These are phyloP conservation scores for Fragilariopsis cylindrus DNA, from an alignment of 108 stramenopile genomes.

Conservation along the genomic window DNA sequence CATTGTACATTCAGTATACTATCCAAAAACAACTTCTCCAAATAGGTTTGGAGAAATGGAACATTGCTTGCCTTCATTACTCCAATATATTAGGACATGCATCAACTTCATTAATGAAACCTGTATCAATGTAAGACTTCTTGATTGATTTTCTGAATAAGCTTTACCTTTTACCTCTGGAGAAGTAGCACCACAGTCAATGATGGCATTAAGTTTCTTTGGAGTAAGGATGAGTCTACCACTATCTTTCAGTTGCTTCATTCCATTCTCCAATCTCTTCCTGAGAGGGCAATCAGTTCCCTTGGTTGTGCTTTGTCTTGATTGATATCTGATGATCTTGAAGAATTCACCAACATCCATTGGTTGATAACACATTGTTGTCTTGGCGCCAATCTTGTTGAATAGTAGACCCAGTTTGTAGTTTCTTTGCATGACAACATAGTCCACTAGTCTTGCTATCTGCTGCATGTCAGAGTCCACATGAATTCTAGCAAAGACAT, in stretches of 20 bases:
- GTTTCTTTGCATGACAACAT: too few relatives aligned
- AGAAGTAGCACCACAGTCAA: neutral
- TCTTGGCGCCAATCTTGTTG: conserved; percentile 12
- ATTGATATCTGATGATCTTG: neutral
- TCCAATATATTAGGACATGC: too few relatives aligned
- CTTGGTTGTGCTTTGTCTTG: neutral
- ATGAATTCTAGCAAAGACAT: neutral
- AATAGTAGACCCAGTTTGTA: neutral
- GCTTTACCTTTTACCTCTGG: neutral
- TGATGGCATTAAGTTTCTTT: neutral
- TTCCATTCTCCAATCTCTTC: neutral
- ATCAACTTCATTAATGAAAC: too few relatives aligned
- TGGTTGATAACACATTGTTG: neutral
- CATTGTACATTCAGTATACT: too few relatives aligned
- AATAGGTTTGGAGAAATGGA: too few relatives aligned
- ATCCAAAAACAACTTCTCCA: too few relatives aligned
- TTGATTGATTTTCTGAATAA: too few relatives aligned
- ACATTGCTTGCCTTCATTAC: too few relatives aligned
- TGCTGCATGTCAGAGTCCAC: neutral
- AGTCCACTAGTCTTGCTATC: neutral
- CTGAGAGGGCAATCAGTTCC: neutral
- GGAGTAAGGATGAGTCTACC: neutral
- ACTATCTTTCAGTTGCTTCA: neutral
- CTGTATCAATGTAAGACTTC: too few relatives aligned
- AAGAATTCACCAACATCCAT: neutral